These are phyloP conservation scores for Calvatia gigantea DNA, from an alignment of 768 basidiomycete genomes.

Conservation along the genomic window DNA sequence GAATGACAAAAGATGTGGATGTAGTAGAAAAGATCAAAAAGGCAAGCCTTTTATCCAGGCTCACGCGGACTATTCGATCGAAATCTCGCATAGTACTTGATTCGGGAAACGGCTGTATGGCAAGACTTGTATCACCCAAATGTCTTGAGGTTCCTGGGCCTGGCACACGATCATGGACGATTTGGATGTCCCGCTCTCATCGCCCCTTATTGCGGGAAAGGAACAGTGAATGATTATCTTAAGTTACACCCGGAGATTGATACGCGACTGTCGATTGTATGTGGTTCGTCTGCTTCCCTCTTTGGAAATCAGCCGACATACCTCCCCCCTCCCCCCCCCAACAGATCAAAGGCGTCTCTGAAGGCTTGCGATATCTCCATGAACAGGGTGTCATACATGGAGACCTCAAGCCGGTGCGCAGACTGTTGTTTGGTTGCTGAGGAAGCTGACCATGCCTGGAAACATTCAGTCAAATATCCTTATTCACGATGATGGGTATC, in stretches of 20 bases:
- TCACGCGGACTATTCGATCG: not conserved
- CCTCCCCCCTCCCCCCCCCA: not conserved
- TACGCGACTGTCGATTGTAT: conserved; percentile 6
- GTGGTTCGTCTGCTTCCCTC: not conserved
- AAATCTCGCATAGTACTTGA: not conserved
- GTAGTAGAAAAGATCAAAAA: not conserved
- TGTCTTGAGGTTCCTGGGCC: conserved; percentile 14
- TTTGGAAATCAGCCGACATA: not conserved
- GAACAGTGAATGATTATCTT: conserved; percentile 6
- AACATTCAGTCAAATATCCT: conserved; percentile 16
- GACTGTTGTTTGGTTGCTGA: not conserved
- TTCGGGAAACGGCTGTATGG: not conserved
- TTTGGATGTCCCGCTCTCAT: conserved; percentile 13
- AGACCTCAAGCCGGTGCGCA: conserved; percentile 15
- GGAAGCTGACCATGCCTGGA: not conserved
- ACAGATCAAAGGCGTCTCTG: conserved; percentile 14
- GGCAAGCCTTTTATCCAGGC: not conserved
- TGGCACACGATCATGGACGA: not conserved
- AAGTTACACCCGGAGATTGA: conserved; percentile 1
- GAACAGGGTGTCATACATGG: conserved; percentile 14
- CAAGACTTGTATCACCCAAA: not conserved
- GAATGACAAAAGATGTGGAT: not conserved
- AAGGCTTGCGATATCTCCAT: conserved; percentile 18
- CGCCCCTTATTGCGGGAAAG: conserved; percentile 12
- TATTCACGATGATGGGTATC: conserved; percentile 8